Conservation (phyloP, 2,329 filamentous ascomycete species). For the Diplocarpon mali region DNA sequence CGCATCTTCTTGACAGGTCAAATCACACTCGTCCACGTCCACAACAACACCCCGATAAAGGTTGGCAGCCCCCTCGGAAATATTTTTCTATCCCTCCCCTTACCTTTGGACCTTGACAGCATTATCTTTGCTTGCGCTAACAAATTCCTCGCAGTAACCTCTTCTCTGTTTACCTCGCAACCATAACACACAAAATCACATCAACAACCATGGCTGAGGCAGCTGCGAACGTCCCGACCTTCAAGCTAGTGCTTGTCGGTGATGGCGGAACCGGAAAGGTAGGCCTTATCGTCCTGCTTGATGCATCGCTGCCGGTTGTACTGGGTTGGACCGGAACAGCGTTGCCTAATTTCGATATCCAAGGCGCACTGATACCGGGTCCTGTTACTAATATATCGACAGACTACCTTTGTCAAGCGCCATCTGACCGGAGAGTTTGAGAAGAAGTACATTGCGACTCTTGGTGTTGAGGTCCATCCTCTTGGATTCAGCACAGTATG, state of each 20-base stretch:
- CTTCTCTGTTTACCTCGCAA: conserved; percentile 8
- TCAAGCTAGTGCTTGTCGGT: conserved; percentile 99
- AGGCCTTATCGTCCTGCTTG: conserved; percentile 28
- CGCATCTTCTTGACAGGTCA: conserved; percentile 17
- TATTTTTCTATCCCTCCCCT: background rate
- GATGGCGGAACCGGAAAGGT: conserved; percentile 99
- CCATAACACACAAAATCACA: conserved; percentile 15
- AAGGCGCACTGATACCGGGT: conserved; percentile 11
- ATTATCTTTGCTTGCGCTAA: conserved; percentile 13
- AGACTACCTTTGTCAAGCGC: conserved; percentile 99
- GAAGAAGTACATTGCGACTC: conserved; percentile 99
- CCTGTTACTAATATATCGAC: conserved; percentile 20
- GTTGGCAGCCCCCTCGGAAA: conserved; percentile 13
- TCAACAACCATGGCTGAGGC: conserved; percentile 50
- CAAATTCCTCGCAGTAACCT: background rate
- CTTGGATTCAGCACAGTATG: conserved; percentile 95
- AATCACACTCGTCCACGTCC: conserved; percentile 27
- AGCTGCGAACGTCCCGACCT: conserved; percentile 56
- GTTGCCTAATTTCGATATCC: conserved; percentile 16
- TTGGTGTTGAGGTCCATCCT: conserved; percentile 98
- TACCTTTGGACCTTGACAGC: background rate
- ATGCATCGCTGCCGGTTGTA: conserved; percentile 6
- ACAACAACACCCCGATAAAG: conserved; percentile 20
- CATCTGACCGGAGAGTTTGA: conserved; percentile 99
- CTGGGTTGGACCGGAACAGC: conserved; percentile 3